Conservation (phyloP, 768 basidiomycete genomes). For the Suillus tomentosus region DNA sequence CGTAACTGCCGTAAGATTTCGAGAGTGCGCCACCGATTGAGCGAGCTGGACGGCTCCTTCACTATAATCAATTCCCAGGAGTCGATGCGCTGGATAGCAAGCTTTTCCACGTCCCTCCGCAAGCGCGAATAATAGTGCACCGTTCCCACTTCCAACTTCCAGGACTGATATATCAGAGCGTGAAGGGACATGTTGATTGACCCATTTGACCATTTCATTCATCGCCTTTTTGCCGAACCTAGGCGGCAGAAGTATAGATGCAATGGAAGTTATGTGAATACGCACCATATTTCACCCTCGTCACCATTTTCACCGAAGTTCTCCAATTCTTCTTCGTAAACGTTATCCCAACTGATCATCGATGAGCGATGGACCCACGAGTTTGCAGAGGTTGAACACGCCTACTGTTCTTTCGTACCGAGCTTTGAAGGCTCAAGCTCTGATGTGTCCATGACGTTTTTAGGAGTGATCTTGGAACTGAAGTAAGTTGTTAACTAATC, state of each 20-base stretch:
- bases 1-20: slow-evolving; percentile 42
- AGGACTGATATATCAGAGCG: slow-evolving; percentile 52
- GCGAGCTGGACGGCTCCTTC: slow-evolving; percentile 68
- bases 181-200: slow-evolving; percentile 53
- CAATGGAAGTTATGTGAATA: slow-evolving; percentile 5
- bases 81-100: slow-evolving; percentile 53
- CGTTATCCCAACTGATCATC: slow-evolving; percentile 68
- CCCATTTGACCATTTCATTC: slow-evolving; percentile 82
- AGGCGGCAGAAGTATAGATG: not conserved
- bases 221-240: slow-evolving; percentile 83
- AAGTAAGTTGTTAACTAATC: not conserved
- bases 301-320: slow-evolving; percentile 80
- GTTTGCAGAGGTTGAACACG: slow-evolving; percentile 8
- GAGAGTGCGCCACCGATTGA: slow-evolving; percentile 50
- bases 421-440: slow-evolving; percentile 72
- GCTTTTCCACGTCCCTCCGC: slow-evolving; percentile 44
- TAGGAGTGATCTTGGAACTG: not conserved
- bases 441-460: slow-evolving; percentile 32
- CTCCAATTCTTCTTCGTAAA: slow-evolving; percentile 68
- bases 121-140: slow-evolving; percentile 71
- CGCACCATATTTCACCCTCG: slow-evolving; percentile 84
- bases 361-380: slow-evolving; percentile 5
- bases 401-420: slow-evolving; percentile 80
- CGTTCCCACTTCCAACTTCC: slow-evolving; percentile 83
- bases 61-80: slow-evolving; percentile 80